These are phyloP conservation scores for Boletellus ananas DNA, from an alignment of 768 basidiomycete species.

Conservation along the genomic window DNA sequence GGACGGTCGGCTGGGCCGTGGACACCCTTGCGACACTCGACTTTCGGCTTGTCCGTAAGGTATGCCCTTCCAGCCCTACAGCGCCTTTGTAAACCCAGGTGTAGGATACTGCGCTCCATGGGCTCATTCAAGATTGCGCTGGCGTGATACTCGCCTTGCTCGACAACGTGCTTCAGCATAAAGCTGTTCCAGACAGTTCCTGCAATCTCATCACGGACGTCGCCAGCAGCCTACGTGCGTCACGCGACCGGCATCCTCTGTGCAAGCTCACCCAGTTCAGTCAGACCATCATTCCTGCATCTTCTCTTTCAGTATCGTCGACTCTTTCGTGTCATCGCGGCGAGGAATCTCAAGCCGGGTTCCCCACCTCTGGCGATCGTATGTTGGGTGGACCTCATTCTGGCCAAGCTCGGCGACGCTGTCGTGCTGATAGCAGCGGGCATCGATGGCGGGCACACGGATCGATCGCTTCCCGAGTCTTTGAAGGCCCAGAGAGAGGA, in stretches of 20 bases:
- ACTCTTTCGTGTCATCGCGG: slow-evolving; percentile 44
- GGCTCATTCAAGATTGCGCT: slow-evolving; percentile 33
- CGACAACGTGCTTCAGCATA: slow-evolving; percentile 18
- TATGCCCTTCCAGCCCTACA: slow-evolving; percentile 1
- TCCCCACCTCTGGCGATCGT: slow-evolving; percentile 35
- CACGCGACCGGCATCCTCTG: background rate
- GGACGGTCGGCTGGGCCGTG: slow-evolving; percentile 23
- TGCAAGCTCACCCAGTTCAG: slow-evolving; percentile 20
- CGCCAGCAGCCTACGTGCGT: slow-evolving; percentile 22
- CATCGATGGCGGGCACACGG: slow-evolving; percentile 7
- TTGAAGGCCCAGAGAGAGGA: slow-evolving; percentile 43
- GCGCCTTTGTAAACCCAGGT: background rate
- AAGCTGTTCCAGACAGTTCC: background rate
- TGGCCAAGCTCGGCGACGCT: slow-evolving; percentile 49
- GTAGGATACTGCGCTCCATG: slow-evolving; percentile 35
- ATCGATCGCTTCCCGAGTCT: slow-evolving; percentile 23
- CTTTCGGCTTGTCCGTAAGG: slow-evolving; percentile 29
- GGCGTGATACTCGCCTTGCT: slow-evolving; percentile 31
- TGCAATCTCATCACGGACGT: slow-evolving; percentile 11
- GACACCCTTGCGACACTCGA: slow-evolving; percentile 25
- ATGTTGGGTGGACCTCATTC: slow-evolving; percentile 63
- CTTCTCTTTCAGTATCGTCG: slow-evolving; percentile 51
- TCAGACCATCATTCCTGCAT: slow-evolving; percentile 29
- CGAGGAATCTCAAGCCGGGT: slow-evolving; percentile 25
- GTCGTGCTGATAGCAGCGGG: slow-evolving; percentile 30